phyloP scores from a whole-genome alignment of 495 filamentous ascomycete species.

The Rhizodiscina lignyota region DNA sequence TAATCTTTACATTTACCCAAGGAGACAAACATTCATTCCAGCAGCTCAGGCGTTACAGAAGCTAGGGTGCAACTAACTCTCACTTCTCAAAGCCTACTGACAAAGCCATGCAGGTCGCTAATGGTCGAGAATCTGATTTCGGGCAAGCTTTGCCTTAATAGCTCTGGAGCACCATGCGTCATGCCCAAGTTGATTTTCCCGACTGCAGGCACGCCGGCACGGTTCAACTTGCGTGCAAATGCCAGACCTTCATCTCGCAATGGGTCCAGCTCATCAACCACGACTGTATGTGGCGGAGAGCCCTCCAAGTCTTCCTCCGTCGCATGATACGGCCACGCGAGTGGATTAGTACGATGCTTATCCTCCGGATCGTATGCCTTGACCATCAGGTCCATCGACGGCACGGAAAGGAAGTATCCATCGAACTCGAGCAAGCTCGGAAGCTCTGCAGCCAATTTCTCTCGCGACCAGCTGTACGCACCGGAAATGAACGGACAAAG shows the following conservation, averaged over 20 bases:
- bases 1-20: too few relatives aligned
- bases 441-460: constrained; percentile 5
- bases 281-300: constrained; percentile 5
- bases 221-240: constrained; percentile 4
- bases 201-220: constrained; percentile 5
- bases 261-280: constrained; percentile 10
- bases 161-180: too few relatives aligned
- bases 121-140: too few relatives aligned
- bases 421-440: constrained; percentile 9
- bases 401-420: constrained; percentile 6
- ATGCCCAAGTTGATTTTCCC: constrained; percentile 9
- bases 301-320: constrained; percentile 8
- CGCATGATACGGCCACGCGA: constrained; percentile 12
- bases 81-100: too few relatives aligned
- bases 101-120: too few relatives aligned
- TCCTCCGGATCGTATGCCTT: constrained; percentile 6
- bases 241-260: constrained; percentile 9
- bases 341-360: constrained; percentile 4
- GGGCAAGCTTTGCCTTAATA: too few relatives aligned
- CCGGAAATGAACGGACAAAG: constrained; percentile 8
- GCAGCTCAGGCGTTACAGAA: too few relatives aligned
- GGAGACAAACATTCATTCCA: too few relatives aligned
- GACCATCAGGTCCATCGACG: constrained; percentile 1
- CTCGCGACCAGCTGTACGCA: constrained; percentile 4
- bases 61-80: too few relatives aligned